Percentiles rank a stretch among this genome's conserved stretches.
Conservation (phyloP, 768 basidiomycete species). For the Leccinellum rugosiceps region DNA sequence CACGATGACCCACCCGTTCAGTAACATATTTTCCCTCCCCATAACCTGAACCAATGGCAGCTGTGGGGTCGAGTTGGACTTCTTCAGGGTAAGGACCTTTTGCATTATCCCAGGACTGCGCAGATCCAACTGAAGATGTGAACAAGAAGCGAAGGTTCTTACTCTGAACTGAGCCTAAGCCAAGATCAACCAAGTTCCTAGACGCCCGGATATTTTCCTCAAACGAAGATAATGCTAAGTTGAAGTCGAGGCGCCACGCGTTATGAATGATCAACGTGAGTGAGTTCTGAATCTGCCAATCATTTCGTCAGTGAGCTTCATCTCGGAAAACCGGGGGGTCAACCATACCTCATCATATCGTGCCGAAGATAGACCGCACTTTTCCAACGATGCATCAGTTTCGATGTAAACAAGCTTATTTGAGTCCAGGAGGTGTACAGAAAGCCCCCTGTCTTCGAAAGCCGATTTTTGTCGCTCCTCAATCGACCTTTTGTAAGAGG, state of each 20-base stretch:
- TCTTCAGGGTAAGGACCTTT: constrained; percentile 37
- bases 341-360: constrained; percentile 17
- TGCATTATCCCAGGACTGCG: constrained; percentile 28
- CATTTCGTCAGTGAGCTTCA: background rate
- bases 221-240: constrained; percentile 39
- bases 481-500: constrained; percentile 13
- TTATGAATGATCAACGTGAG: constrained; percentile 40
- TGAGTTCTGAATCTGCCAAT: constrained; percentile 28
- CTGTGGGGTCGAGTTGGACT: constrained; percentile 26
- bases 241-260: constrained; percentile 46
- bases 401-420: constrained; percentile 30
- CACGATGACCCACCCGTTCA: constrained; percentile 31
- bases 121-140: constrained; percentile 39
- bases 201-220: constrained; percentile 40
- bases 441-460: constrained; percentile 25
- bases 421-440: background rate
- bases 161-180: constrained; percentile 24
- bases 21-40: constrained; percentile 44
- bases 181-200: constrained; percentile 35
- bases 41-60: constrained; percentile 42
- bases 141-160: constrained; percentile 34
- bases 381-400: constrained; percentile 27
- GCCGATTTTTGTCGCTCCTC: constrained; percentile 24
- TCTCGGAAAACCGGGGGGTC: background rate
- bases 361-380: constrained; percentile 29